Conservation (phyloP, 805 yeast species). For the Yamadazyma akitaensis region DNA sequence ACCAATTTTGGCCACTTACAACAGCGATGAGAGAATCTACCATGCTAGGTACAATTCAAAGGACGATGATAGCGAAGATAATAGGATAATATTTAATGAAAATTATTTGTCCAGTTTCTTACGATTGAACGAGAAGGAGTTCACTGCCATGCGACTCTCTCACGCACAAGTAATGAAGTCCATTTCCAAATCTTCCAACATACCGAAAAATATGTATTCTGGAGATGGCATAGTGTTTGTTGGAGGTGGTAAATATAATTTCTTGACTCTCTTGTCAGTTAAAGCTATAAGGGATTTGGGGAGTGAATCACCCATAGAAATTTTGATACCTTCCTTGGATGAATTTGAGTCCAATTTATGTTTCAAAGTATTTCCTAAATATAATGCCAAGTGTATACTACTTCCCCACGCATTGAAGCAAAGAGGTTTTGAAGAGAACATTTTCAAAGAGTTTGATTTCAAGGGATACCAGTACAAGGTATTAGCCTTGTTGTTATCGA, state of each 20-base stretch:
- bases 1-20: slow-evolving; percentile 40
- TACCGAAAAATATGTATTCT: slow-evolving; percentile 31
- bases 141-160: slow-evolving; percentile 41
- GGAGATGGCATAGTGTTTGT: slow-evolving; percentile 65
- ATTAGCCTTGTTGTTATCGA: slow-evolving; percentile 37
- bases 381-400: slow-evolving; percentile 38
- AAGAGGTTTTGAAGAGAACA: slow-evolving; percentile 15
- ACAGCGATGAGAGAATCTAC: slow-evolving; percentile 45
- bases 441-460: slow-evolving; percentile 32
- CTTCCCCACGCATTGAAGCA: slow-evolving; percentile 28
- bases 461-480: slow-evolving; percentile 44
- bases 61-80: slow-evolving; percentile 26
- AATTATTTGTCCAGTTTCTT: slow-evolving; percentile 49
- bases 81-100: slow-evolving; percentile 45
- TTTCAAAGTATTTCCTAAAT: slow-evolving; percentile 34
- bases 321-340: slow-evolving; percentile 65
- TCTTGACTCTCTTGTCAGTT: slow-evolving; percentile 65
- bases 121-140: slow-evolving; percentile 41
- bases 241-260: slow-evolving; percentile 78
- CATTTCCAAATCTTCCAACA: slow-evolving; percentile 36
- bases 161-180: slow-evolving; percentile 45
- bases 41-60: slow-evolving; percentile 48
- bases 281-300: slow-evolving; percentile 64
- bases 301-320: slow-evolving; percentile 73
- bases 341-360: slow-evolving; percentile 69